Base-by-base conservation (phyloP, 2,329 filamentous ascomycete species). In the Lanzia echinophila region DNA sequence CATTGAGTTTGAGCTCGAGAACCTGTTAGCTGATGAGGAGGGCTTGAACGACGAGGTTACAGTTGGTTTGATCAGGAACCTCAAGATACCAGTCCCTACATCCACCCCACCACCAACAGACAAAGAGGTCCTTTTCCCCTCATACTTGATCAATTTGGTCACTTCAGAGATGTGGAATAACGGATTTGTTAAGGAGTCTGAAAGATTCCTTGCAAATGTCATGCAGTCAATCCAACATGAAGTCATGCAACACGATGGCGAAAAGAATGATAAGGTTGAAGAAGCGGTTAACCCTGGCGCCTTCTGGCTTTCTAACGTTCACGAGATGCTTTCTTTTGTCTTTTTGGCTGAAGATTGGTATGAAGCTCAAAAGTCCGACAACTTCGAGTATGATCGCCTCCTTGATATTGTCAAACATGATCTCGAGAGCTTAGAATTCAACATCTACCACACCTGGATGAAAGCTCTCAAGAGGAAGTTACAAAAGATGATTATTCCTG, bases 111-210 rank as follows among this genome's bases (percentile, higher is more conserved):
- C 91, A 50, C 92, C 94, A 11, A 96, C 90, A 17, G 94, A 99
- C 73, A 99, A 99, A 76, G 94, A 99, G 71, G 92, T 99, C 20
- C 79, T 99, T 50, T 99, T 99, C 85, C 94, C 94, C 33, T 92
- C 94, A 10, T 99, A 97, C 71, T 84, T 99, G 64, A 99, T 99
- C 77, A 99, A 99, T 72, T 79, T 99, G 57, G 94, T 99, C 60
- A 99, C 94, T 12, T 97, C 91, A 15, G 94, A 99, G 75, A 99
- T 99, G 94, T 99, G 94, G 94, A 99, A 99, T 77, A 99, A 99
- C 66, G 94, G 94, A 45, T 99, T 96, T 68, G 94, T 99, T 65
- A 99, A 99, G 77, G 94, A 99, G 73, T 97, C 94, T 3, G 94
- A 99, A 73, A 88, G 92, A 53, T 99, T 99, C 81, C 79, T 99